A percentile compares a stretch with the other conserved stretches of the same genome.
Conservation (phyloP, 2,329 filamentous ascomycete genomes). For the Colletotrichum tropicale region DNA sequence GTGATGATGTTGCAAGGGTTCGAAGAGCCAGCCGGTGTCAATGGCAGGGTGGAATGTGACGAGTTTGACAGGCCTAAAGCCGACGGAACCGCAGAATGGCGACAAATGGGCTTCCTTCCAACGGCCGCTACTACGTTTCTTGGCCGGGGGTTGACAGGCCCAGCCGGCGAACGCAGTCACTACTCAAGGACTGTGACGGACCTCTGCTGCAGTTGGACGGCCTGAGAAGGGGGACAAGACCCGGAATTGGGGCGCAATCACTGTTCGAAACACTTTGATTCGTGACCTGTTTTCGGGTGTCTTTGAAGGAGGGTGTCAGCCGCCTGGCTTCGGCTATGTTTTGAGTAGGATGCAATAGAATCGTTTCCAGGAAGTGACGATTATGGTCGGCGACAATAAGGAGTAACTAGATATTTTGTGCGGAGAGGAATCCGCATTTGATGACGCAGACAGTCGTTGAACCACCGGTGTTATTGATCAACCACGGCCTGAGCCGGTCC, state of each 20-base stretch:
- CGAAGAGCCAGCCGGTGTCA: not conserved
- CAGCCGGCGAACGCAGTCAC: not conserved
- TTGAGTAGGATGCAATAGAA: not conserved
- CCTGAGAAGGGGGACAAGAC: not conserved
- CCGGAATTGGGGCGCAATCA: slow-evolving; percentile 3
- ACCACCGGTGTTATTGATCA: not conserved
- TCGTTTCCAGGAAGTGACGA: not conserved
- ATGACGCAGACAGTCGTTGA: not conserved
- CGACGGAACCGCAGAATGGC: slow-evolving; percentile 6
- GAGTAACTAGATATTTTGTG: not conserved
- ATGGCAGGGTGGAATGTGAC: slow-evolving; percentile 15
- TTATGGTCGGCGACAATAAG: not conserved
- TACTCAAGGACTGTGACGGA: not conserved
- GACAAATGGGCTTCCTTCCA: not conserved
- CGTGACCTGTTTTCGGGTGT: not conserved
- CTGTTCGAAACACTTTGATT: not conserved
- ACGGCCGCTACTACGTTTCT: not conserved
- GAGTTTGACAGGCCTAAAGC: slow-evolving; percentile 8
- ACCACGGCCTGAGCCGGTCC: not conserved
- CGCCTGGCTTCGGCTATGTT: not conserved
- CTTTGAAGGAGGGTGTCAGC: not conserved
- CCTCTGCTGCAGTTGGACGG: not conserved
- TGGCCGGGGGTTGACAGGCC: not conserved
- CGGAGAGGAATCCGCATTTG: not conserved
- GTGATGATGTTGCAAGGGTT: slow-evolving; percentile 14